Percentiles rank a stretch among this genome's conserved stretches.
Evolutionary conservation across 2,329 filamentous ascomycete genomes (phyloP).

Genomic region (Epichloe bromicola): DNA sequence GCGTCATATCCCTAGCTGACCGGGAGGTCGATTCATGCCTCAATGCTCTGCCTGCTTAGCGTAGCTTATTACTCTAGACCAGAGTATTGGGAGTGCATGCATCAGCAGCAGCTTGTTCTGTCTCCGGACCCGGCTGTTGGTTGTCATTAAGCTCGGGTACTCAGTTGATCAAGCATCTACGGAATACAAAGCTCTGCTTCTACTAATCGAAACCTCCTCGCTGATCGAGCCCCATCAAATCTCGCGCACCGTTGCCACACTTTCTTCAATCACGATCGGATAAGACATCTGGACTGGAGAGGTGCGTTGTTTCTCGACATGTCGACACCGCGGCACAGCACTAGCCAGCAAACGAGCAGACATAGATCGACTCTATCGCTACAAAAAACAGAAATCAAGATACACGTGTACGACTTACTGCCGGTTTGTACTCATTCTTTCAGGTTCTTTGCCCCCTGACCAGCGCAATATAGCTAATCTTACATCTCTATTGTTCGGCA

Average conservation of each 20-base stretch:
- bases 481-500: constrained; percentile 18
- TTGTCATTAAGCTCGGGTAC: not conserved
- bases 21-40: not conserved
- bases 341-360: constrained; percentile 15
- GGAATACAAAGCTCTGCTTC: not conserved
- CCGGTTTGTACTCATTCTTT: constrained; percentile 35
- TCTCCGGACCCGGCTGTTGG: constrained; percentile 1
- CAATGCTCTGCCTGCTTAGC: not conserved
- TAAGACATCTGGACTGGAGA: not conserved
- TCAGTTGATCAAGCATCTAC: not conserved
- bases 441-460: not conserved
- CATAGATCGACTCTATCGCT: constrained; percentile 57
- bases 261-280: not conserved
- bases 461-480: not conserved
- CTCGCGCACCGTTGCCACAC: not conserved
- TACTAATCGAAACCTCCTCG: not conserved
- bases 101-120: not conserved
- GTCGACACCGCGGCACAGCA: constrained; percentile 16
- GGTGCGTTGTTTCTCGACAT: constrained; percentile 8
- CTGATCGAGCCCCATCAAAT: not conserved
- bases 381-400: constrained; percentile 59
- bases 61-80: not conserved
- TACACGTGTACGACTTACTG: constrained; percentile 68
- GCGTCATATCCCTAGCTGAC: not conserved
- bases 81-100: no score